phyloP scores from a whole-genome alignment of 2,329 filamentous ascomycete species.

The Venturia asperata region DNA sequence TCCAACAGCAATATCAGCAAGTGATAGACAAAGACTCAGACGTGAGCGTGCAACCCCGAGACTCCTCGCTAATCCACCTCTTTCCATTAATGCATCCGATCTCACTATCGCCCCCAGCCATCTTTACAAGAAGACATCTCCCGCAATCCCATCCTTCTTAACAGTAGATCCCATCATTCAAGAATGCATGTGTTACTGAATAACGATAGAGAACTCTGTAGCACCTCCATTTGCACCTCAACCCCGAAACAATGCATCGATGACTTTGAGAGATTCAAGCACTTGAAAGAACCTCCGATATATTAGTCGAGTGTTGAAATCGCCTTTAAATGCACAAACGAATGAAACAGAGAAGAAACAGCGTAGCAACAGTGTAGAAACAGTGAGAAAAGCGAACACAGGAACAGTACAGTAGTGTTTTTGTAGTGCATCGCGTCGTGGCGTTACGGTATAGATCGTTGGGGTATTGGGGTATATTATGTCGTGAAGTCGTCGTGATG shows the following conservation, averaged over 20 bases:
- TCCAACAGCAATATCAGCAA: no score
- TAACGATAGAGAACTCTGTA: neutral
- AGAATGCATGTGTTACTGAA: neutral
- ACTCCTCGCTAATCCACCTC: no score
- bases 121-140: no score
- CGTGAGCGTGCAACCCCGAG: no score
- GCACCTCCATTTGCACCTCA: neutral
- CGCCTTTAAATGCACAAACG: neutral
- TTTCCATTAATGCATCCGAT: no score
- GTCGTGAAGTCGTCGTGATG: slow-evolving; percentile 8
- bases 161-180: no score
- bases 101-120: no score
- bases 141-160: no score
- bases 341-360: neutral
- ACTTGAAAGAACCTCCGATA: neutral
- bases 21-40: no score
- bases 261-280: neutral
- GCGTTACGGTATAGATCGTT: neutral
- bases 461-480: slow-evolving; percentile 8
- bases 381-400: neutral
- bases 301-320: neutral
- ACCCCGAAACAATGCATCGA: neutral
- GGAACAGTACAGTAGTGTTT: neutral
- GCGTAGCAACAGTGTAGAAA: neutral
- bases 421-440: neutral